These are phyloP conservation scores for Magnolia officinalis DNA, from an alignment of 164 flowering plant species.

Conservation along the genomic window DNA sequence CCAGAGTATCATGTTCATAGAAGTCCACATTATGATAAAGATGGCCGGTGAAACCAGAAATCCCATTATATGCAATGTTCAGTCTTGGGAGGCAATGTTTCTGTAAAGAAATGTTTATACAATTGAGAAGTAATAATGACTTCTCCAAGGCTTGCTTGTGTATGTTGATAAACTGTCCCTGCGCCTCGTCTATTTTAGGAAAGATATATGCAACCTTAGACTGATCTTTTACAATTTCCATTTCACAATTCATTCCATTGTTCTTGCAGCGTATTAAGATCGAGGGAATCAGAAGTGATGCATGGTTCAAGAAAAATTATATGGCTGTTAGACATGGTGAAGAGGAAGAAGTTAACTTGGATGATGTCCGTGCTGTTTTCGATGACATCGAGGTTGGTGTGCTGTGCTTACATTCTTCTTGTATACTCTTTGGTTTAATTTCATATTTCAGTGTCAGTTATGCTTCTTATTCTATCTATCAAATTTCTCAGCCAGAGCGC, in stretches of 20 bases:
- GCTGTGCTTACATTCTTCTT: not conserved
- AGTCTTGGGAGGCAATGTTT: no score
- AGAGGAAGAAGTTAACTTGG: constrained; percentile 82
- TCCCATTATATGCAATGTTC: no score
- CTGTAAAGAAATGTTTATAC: no score
- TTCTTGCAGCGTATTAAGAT: constrained; percentile 75
- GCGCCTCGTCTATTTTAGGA: no score
- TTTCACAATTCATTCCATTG: not conserved
- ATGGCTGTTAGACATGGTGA: constrained; percentile 43
- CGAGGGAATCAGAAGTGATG: constrained; percentile 59
- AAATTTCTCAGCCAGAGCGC: not conserved
- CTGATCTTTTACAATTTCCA: not conserved
- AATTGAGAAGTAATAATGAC: no score
- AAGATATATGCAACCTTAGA: not conserved
- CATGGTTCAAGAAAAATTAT: constrained; percentile 77
- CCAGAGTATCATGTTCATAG: no score
- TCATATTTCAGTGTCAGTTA: not conserved
- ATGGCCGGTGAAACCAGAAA: no score
- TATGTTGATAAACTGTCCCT: no score
- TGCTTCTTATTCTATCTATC: not conserved
- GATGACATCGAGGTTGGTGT: constrained; percentile 80
- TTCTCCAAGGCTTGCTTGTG: no score
- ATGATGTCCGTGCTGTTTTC: constrained; percentile 88
- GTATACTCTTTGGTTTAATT: not conserved
- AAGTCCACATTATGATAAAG: no score